Conservation (phyloP, 306 rosid species). For the Cicer judaicum region DNA sequence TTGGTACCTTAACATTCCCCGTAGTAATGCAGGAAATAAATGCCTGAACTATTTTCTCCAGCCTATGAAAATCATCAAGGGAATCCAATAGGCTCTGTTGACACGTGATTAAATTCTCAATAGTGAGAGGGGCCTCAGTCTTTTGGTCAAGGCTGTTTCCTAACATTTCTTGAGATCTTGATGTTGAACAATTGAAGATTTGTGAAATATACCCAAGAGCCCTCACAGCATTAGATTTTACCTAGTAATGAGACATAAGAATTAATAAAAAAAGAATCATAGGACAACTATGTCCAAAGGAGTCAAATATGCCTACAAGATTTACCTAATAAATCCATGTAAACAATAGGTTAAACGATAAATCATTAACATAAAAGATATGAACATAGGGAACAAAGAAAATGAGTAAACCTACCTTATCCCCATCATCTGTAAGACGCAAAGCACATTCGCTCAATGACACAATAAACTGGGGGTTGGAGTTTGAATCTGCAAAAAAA, state of each 20-base stretch:
- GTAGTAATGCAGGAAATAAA: constrained; percentile 80
- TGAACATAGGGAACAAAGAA: constrained; percentile 21
- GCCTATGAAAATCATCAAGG: constrained; percentile 53
- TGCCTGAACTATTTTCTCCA: constrained; percentile 78
- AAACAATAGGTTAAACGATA: constrained; percentile 1
- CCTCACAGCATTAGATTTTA: constrained; percentile 97
- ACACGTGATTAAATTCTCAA: constrained; percentile 38
- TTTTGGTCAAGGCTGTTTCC: constrained; percentile 36
- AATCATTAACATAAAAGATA: constrained; percentile 23
- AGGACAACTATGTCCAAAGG: background rate
- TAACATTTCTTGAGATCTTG: constrained; percentile 48
- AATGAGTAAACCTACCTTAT: constrained; percentile 63
- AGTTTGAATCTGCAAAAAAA: constrained; percentile 54
- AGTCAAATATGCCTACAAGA: constrained; percentile 22
- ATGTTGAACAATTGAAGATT: constrained; percentile 60
- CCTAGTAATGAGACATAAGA: constrained; percentile 53
- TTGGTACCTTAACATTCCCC: constrained; percentile 91
- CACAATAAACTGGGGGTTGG: constrained; percentile 55
- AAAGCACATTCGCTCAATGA: constrained; percentile 74
- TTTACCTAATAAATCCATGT: constrained; percentile 19
- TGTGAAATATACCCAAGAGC: constrained; percentile 97
- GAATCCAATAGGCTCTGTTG: constrained; percentile 47
- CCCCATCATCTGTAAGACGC: constrained; percentile 84
- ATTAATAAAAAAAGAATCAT: constrained; percentile 11
- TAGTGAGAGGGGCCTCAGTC: constrained; percentile 42